Evolutionary conservation across 73 alveolate species (phyloP).

Genomic region (Paramecium pentaurelia): DNA sequence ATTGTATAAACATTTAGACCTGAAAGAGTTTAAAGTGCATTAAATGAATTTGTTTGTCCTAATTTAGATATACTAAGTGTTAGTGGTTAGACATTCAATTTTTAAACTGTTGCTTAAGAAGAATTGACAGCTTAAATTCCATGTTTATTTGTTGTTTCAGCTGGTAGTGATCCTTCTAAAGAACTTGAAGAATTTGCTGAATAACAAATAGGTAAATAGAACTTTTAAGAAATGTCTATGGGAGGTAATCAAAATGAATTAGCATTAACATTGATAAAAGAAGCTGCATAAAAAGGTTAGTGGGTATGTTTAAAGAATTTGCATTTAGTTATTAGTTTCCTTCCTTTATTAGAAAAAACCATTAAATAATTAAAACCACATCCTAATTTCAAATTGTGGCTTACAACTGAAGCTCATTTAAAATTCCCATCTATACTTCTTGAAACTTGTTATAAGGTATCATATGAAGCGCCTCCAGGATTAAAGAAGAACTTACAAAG

Average conservation of each 20-base stretch:
- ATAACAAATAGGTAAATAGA: constrained; percentile 89
- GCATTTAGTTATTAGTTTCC: constrained; percentile 99
- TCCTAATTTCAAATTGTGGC: constrained; percentile 98
- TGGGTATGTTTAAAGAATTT: constrained; percentile 99
- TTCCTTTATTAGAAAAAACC: constrained; percentile 97
- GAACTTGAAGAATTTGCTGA: constrained; percentile 99
- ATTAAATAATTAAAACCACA: constrained; percentile 93
- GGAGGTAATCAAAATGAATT: constrained; percentile 99
- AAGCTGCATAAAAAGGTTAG: constrained; percentile 98
- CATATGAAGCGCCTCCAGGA: constrained; percentile 99
- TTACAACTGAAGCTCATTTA: constrained; percentile 99
- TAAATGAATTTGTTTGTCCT: constrained; percentile 94
- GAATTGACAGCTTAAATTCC: constrained; percentile 92
- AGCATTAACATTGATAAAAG: constrained; percentile 84
- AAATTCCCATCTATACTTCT: constrained; percentile 98
- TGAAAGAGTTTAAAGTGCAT: constrained; percentile 98
- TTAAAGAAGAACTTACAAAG: constrained; percentile 98
- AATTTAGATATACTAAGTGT: constrained; percentile 91
- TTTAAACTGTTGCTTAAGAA: constrained; percentile 82
- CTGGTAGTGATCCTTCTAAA: constrained; percentile 99
- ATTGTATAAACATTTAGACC: constrained; percentile 98
- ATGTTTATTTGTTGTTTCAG: constrained; percentile 94
- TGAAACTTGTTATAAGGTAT: constrained; percentile 95
- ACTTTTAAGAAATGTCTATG: constrained; percentile 98
- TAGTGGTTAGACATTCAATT: constrained; percentile 95